These are phyloP conservation scores for Aspergillus coremiiformis DNA, from an alignment of 495 filamentous ascomycete species.

Conservation along the genomic window DNA sequence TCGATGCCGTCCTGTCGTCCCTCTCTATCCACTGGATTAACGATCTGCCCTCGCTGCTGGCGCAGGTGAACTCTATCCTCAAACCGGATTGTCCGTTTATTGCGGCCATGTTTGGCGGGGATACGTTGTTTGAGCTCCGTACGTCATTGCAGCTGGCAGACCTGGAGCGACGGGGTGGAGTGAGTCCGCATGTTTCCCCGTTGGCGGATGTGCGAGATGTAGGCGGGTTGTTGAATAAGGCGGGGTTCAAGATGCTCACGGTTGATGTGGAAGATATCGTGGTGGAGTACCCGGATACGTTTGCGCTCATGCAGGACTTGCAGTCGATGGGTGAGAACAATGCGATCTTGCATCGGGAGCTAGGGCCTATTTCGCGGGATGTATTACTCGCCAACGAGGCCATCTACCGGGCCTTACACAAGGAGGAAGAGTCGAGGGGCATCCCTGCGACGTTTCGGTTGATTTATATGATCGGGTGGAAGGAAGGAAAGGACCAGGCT, in stretches of 20 bases:
- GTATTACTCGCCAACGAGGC: slow-evolving; percentile 81
- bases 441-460: slow-evolving; percentile 87
- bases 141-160: slow-evolving; percentile 92
- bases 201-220: slow-evolving; percentile 89
- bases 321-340: slow-evolving; percentile 93
- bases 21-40: slow-evolving; percentile 97
- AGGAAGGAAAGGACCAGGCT: slow-evolving; percentile 68
- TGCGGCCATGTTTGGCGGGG: slow-evolving; percentile 92
- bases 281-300: slow-evolving; percentile 88
- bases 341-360: slow-evolving; percentile 72
- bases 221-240: slow-evolving; percentile 74
- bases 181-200: slow-evolving; percentile 79
- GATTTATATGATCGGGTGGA: slow-evolving; percentile 99
- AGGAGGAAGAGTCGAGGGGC: slow-evolving; percentile 55
- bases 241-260: slow-evolving; percentile 92
- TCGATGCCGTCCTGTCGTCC: slow-evolving; percentile 83
- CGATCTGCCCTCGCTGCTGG: slow-evolving; percentile 76
- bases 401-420: slow-evolving; percentile 82
- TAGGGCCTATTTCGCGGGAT: slow-evolving; percentile 67
- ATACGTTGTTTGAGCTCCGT: slow-evolving; percentile 88
- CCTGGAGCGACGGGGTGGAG: slow-evolving; percentile 77
- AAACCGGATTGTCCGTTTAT: slow-evolving; percentile 91
- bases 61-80: slow-evolving; percentile 72
- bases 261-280: slow-evolving; percentile 97
- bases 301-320: slow-evolving; percentile 85